These are phyloP conservation scores for Coprinellus aureogranulatus DNA, from an alignment of 768 basidiomycete species.

Conservation along the genomic window DNA sequence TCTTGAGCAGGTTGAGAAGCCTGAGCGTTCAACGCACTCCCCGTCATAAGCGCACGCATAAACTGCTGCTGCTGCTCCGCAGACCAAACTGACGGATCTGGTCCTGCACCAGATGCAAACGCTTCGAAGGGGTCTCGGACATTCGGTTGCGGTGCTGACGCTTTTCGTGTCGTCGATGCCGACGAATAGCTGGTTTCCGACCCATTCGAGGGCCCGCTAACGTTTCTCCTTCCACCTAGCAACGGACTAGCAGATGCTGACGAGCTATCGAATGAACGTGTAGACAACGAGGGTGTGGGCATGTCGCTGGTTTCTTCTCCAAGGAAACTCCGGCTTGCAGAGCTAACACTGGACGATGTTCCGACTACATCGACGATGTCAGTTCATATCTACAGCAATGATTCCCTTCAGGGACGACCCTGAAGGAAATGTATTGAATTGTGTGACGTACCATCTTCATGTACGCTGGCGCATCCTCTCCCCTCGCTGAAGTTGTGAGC, in stretches of 20 bases:
- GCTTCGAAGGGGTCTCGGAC: constrained; percentile 13
- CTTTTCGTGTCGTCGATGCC: constrained; percentile 9
- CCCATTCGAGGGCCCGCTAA: neutral
- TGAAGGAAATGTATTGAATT: neutral
- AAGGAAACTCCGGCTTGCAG: constrained; percentile 33
- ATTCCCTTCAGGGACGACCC: neutral
- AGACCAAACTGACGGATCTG: constrained; percentile 63
- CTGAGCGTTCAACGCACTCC: constrained; percentile 14
- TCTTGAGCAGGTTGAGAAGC: constrained; percentile 16
- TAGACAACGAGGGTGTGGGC: constrained; percentile 32
- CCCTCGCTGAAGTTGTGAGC: constrained; percentile 68
- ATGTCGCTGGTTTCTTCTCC: constrained; percentile 45
- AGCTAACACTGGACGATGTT: constrained; percentile 33
- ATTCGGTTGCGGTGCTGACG: constrained; percentile 22
- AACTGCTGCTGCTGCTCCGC: constrained; percentile 68
- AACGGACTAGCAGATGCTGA: constrained; percentile 13
- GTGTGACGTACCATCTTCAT: constrained; percentile 48
- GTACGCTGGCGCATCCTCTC: constrained; percentile 63
- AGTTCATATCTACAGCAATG: too few relatives aligned
- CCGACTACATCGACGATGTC: too few relatives aligned
- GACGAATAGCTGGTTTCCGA: neutral
- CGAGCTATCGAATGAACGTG: constrained; percentile 8
- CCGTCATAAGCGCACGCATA: constrained; percentile 58
- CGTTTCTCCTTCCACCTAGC: constrained; percentile 7
- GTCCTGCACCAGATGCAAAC: constrained; percentile 21